Evolutionary conservation across 1,284 basidiomycete genomes (phyloP).

Genomic region (Ustilago trichophora): DNA sequence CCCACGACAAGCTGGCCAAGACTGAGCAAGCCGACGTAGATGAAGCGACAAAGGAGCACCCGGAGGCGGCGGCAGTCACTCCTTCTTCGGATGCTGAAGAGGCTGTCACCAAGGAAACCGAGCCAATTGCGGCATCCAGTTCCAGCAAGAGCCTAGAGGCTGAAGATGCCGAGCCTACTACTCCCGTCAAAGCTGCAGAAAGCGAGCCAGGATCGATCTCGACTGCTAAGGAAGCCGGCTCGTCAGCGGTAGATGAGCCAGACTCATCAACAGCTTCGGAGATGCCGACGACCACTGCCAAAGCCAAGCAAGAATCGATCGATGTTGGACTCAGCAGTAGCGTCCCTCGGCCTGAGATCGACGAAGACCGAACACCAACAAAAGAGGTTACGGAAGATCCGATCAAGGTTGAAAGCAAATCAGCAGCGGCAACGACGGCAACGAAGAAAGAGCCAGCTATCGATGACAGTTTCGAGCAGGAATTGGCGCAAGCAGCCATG

Average conservation of each 20-base stretch:
- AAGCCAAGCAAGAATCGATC: not conserved
- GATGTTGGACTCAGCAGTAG: not conserved
- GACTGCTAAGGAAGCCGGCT: too few relatives aligned
- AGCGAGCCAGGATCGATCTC: too few relatives aligned
- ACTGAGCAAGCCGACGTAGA: not conserved
- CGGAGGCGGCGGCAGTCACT: not conserved
- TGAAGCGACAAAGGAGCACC: not conserved
- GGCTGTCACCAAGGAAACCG: not conserved
- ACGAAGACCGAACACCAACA: slow-evolving; percentile 7
- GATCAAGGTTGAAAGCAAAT: not conserved
- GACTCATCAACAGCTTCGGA: not conserved
- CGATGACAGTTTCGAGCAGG: slow-evolving; percentile 7
- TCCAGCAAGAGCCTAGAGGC: too few relatives aligned
- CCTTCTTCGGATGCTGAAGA: not conserved
- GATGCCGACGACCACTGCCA: not conserved
- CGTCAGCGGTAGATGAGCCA: not conserved
- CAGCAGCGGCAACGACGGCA: not conserved
- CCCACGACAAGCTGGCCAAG: not conserved
- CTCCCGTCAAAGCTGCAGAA: too few relatives aligned
- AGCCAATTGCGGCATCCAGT: not conserved
- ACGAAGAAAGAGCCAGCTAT: not conserved
- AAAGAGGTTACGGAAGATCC: slow-evolving; percentile 12
- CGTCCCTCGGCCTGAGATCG: not conserved
- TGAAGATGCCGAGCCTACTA: too few relatives aligned
- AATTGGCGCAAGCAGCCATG: slow-evolving; percentile 28